Conservation (phyloP, 352 stramenopile genomes). For the Halophytophthora polymorphica region DNA sequence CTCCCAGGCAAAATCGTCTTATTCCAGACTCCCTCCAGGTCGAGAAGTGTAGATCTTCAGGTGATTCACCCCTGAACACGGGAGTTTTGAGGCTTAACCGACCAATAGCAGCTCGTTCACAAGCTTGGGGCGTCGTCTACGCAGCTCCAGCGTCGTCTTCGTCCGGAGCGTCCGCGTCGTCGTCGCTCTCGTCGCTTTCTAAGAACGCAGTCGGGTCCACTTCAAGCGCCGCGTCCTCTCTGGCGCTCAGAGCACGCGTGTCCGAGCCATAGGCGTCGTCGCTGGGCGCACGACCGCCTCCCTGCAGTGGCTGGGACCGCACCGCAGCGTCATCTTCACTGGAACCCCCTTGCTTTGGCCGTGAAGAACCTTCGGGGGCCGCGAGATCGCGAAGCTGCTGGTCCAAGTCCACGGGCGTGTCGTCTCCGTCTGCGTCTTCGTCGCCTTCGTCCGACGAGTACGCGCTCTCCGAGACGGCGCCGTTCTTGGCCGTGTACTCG, state of each 20-base stretch:
- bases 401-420: not conserved
- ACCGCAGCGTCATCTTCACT: conserved; percentile 3
- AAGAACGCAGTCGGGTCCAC: conserved; percentile 27
- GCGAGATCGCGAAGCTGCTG: conserved; percentile 4
- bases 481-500: conserved; percentile 42
- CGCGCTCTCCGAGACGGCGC: conserved; percentile 24
- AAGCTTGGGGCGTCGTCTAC: conserved; percentile 1
- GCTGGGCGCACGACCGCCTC: conserved; percentile 7
- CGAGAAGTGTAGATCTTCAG: no score
- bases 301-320: conserved; percentile 11
- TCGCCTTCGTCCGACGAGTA: conserved; percentile 37
- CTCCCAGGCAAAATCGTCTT: no score
- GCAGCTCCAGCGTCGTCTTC: not conserved
- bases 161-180: conserved; percentile 6
- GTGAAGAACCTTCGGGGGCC: not conserved
- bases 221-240: conserved; percentile 14
- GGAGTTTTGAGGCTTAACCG: no score
- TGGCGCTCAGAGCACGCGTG: not conserved
- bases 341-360: not conserved
- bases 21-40: no score
- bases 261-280: conserved; percentile 7
- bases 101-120: no score
- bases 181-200: conserved; percentile 25
- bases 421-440: conserved; percentile 14
- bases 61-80: no score